phyloP scores from a whole-genome alignment of 495 filamentous ascomycete genomes.

The Chaetomium tenue region DNA sequence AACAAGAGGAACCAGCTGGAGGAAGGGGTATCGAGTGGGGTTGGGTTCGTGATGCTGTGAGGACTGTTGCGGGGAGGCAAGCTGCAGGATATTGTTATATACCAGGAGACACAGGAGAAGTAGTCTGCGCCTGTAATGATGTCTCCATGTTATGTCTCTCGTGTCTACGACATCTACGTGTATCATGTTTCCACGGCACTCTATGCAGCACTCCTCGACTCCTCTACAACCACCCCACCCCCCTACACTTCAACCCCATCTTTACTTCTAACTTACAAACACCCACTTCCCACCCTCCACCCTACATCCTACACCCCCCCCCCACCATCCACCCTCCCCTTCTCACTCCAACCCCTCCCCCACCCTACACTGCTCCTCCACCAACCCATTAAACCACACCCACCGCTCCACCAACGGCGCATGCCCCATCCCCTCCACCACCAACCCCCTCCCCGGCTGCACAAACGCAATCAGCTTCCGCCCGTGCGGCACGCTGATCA shows the following conservation, averaged over 20 bases:
- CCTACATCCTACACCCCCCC: slow-evolving; percentile 19
- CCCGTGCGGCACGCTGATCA: slow-evolving; percentile 70
- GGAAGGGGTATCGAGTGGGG: slow-evolving; percentile 71
- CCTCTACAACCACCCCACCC: background rate
- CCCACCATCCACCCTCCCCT: background rate
- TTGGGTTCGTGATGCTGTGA: slow-evolving; percentile 84
- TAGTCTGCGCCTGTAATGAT: background rate
- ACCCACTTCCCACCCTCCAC: background rate
- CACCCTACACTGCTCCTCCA: slow-evolving; percentile 50
- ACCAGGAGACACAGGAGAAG: background rate
- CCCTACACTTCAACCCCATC: too few relatives aligned
- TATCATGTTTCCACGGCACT: background rate
- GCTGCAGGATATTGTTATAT: background rate
- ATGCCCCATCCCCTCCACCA: slow-evolving; percentile 69
- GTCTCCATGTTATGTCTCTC: background rate
- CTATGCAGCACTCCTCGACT: background rate
- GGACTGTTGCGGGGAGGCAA: background rate
- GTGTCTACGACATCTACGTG: background rate
- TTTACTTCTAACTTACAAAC: too few relatives aligned
- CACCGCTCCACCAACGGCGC: slow-evolving; percentile 62
- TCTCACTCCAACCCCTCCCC: slow-evolving; percentile 41
- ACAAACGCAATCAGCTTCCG: slow-evolving; percentile 55
- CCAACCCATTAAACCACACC: slow-evolving; percentile 56
- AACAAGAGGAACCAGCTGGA: slow-evolving; percentile 73
- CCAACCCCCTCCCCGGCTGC: slow-evolving; percentile 46